Percentiles rank a stretch among this genome's conserved stretches.
These are phyloP conservation scores for Eucalyptus decipiens DNA, from an alignment of 345 rosid species.

Conservation along the genomic window DNA sequence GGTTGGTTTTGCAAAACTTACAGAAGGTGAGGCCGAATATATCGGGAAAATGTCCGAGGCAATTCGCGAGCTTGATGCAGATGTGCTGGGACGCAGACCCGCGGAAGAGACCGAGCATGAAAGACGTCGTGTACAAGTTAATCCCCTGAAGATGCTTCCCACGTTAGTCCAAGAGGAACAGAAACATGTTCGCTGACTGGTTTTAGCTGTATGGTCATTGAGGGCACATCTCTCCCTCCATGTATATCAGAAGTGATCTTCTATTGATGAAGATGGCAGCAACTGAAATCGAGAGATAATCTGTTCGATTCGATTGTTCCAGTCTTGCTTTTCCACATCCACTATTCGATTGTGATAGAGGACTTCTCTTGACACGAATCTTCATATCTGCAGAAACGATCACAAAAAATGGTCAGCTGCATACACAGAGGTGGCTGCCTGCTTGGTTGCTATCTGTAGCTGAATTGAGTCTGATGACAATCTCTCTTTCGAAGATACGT, in stretches of 20 bases:
- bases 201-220: background rate
- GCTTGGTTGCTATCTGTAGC: background rate
- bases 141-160: background rate
- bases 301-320: background rate
- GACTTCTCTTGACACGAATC: background rate
- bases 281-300: background rate
- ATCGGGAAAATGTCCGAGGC: background rate
- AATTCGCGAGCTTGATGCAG: background rate
- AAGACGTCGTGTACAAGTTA: background rate
- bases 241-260: background rate
- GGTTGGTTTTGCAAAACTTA: background rate
- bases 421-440: background rate
- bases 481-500: background rate
- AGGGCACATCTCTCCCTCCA: background rate
- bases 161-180: background rate
- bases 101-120: background rate
- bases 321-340: background rate
- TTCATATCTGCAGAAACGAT: background rate
- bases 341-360: background rate
- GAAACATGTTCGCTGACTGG: background rate
- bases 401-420: background rate
- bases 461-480: background rate
- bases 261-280: background rate
- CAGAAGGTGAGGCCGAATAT: background rate
- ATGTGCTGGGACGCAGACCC: background rate